phyloP scores from a whole-genome alignment of 2,329 filamentous ascomycete species.

The Fusarium scirpi region DNA sequence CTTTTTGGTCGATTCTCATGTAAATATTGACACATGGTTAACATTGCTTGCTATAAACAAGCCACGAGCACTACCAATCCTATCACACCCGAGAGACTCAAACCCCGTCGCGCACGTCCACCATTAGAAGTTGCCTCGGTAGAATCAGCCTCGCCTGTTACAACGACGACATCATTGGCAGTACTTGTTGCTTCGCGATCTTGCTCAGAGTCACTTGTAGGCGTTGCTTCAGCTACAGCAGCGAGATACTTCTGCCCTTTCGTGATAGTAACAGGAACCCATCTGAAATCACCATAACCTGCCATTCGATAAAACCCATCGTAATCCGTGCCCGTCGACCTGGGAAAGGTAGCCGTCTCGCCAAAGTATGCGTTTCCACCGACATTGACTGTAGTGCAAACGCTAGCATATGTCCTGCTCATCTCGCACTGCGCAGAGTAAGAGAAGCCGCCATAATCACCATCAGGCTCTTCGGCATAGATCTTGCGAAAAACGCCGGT shows the following conservation, averaged over 20 bases:
- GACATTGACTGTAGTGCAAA: not conserved
- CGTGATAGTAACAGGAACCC: not conserved
- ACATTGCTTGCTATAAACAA: not conserved
- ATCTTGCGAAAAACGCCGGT: constrained; percentile 11
- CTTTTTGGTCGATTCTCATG: not conserved
- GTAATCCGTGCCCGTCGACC: not conserved
- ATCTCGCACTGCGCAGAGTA: not conserved
- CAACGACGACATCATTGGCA: not conserved
- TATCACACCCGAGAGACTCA: not conserved
- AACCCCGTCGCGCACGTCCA: not conserved
- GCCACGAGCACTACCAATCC: not conserved
- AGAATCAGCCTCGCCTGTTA: not conserved
- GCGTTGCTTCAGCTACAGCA: not conserved
- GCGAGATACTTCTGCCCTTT: not conserved
- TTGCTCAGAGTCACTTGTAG: not conserved
- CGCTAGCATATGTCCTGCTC: not conserved
- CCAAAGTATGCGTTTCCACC: not conserved
- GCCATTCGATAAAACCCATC: not conserved
- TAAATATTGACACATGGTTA: not conserved
- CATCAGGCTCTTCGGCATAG: not conserved
- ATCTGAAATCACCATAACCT: not conserved
- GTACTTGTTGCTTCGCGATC: not conserved
- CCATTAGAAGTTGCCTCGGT: not conserved
- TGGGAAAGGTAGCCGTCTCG: not conserved
- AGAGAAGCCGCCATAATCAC: not conserved